phyloP scores from a whole-genome alignment of 208 protist genomes.

The Balamuthia mandrillaris region DNA sequence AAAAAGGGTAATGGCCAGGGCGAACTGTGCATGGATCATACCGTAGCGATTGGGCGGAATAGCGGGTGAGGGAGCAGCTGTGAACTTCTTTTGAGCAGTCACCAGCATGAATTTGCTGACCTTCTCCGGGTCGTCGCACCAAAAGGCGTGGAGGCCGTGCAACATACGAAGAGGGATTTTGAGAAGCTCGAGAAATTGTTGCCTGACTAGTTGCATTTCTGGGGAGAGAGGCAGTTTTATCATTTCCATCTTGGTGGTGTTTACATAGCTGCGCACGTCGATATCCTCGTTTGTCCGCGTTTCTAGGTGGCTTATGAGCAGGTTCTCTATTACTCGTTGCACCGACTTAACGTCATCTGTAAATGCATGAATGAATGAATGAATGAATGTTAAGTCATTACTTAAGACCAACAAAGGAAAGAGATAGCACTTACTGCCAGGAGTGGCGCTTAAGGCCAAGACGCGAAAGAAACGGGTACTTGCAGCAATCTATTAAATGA shows the following conservation, averaged over 20 bases:
- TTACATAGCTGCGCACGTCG: constrained; percentile 68
- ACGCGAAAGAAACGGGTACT: constrained; percentile 64
- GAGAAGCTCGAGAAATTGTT: constrained; percentile 37
- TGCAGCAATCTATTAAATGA: neutral
- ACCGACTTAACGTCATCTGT: constrained; percentile 32
- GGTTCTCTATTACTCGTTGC: constrained; percentile 65
- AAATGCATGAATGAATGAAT: neutral
- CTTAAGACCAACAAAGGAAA: neutral
- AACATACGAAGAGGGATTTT: constrained; percentile 33
- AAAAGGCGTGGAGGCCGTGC: constrained; percentile 14
- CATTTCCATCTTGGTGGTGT: constrained; percentile 52
- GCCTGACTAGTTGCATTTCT: neutral
- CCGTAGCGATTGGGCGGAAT: constrained; percentile 9
- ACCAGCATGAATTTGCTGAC: neutral
- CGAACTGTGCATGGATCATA: constrained; percentile 38
- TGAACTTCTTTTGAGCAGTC: neutral
- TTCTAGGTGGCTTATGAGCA: constrained; percentile 70
- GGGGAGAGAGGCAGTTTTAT: constrained; percentile 31
- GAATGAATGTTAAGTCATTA: neutral
- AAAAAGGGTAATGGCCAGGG: constrained; percentile 45
- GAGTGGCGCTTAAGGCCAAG: constrained; percentile 72
- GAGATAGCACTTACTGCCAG: constrained; percentile 43
- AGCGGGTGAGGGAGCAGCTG: neutral
- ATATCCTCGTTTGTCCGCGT: constrained; percentile 56
- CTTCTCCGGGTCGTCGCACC: constrained; percentile 40